A percentile compares a stretch with the other conserved stretches of the same genome.
phyloP scores from a whole-genome alignment of 148 eudicot species.

The Mesembryanthemum crystallinum region DNA sequence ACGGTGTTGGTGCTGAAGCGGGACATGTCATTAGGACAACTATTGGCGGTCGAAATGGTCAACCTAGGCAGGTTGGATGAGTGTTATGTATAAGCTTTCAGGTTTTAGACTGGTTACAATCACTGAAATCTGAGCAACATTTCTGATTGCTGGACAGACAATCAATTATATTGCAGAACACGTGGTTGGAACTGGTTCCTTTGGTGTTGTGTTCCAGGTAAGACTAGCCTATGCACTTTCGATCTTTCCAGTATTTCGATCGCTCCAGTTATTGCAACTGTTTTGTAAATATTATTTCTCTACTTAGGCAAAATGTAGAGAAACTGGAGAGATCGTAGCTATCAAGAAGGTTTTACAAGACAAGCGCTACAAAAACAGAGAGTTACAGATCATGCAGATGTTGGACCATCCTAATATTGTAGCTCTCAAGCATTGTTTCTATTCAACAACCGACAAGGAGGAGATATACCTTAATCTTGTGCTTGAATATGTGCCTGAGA shows the following conservation, averaged over 20 bases:
- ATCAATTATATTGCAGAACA: constrained; percentile 94
- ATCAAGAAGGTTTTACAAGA: constrained; percentile 99
- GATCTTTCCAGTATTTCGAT: constrained; percentile 6
- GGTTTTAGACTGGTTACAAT: constrained; percentile 3
- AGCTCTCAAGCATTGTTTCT: constrained; percentile 91
- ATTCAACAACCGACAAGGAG: constrained; percentile 86
- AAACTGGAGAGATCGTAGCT: constrained; percentile 97
- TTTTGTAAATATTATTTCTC: constrained; percentile 11
- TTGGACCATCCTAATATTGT: constrained; percentile 98
- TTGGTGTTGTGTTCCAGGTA: constrained; percentile 98
- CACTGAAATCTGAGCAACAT: constrained; percentile 14
- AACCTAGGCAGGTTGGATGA: constrained; percentile 80
- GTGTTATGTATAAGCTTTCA: constrained; percentile 8
- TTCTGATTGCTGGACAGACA: constrained; percentile 45
- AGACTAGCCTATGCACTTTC: constrained; percentile 9
- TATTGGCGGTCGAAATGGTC: constrained; percentile 92
- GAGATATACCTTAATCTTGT: constrained; percentile 97
- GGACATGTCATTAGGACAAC: constrained; percentile 91
- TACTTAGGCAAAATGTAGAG: constrained; percentile 92
- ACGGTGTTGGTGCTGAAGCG: constrained; percentile 90
- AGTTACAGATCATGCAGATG: constrained; percentile 98
- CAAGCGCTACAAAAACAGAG: constrained; percentile 99
- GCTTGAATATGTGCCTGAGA: constrained; percentile 96
- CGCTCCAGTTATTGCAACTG: constrained; percentile 10
- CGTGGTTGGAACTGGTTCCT: constrained; percentile 98